Evolutionary conservation across 2,329 filamentous ascomycete species (phyloP), one percentile per base, ranked within the genome.

Genomic region (Aspergillus ochraceus): DNA sequence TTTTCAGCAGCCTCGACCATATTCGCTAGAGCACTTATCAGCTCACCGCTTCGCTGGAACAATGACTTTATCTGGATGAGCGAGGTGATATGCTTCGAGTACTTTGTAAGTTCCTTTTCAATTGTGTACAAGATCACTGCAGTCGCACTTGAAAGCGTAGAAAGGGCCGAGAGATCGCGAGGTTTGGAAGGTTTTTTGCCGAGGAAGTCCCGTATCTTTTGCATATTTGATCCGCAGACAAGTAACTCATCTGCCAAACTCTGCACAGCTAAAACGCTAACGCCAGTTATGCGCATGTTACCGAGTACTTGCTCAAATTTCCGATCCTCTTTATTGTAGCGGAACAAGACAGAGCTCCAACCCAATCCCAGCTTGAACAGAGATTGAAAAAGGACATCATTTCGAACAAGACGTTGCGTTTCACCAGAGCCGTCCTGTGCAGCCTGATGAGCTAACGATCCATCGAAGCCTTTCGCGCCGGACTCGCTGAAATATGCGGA

Each of bases 201-300:
- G n/a, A 73, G 67, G 61, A 79, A 79, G n/a, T 55, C 53, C 55
- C 75, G 72, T 30, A 76, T 64, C 17, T 55, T 68, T 32, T 76
- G 76, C 67, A 78, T 72, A 49, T 71, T 62, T 8, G 71, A 74
- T 20, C 77, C 77, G 52, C 75, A 78, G 49, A 66, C 68, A 11
- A 76, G 53, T 19, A 78, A 61, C 29, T 70, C 67, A 19, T 71
- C 58, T 36, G 70, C 66, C 32, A 76, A 52, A 6, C 66, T 66
- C 49, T 75, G 68, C 11, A 82, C 73, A 22, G 78, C 72, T 22
- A 68, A 61, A n/a, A 78, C 69, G 61, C 82, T 86, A 36, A 80
- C 70, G 2, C 85, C 86, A 2, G 81, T 81, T 30, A 84, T 73
- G 2, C 81, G 74, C 1, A 81, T 73, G 55, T 81, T 73, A 4